These are phyloP conservation scores for Globisporangium polare DNA, from an alignment of 352 stramenopile genomes.

Conservation along the genomic window DNA sequence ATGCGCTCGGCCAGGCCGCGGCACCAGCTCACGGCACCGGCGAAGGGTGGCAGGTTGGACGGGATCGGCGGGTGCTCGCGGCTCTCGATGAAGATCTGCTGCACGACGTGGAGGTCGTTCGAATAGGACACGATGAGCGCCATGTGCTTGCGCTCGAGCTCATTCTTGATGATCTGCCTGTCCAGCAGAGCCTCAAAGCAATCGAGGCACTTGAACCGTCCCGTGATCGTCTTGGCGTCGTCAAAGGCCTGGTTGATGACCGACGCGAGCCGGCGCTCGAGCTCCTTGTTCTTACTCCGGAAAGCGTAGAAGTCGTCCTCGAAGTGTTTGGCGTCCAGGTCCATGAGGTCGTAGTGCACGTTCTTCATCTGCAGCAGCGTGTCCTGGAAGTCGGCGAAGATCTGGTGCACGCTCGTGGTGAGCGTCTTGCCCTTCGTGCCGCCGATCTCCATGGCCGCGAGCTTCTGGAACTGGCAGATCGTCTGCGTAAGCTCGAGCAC, in stretches of 20 bases:
- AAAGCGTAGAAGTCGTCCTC: constrained; percentile 92
- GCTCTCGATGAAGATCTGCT: constrained; percentile 89
- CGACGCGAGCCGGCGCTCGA: constrained; percentile 81
- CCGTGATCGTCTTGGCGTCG: constrained; percentile 86
- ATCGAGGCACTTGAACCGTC: constrained; percentile 89
- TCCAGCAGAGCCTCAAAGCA: constrained; percentile 89
- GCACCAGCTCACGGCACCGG: constrained; percentile 90
- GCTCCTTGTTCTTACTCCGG: constrained; percentile 82
- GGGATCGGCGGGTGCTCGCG: constrained; percentile 82
- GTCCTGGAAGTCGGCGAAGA: constrained; percentile 84
- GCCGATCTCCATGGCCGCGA: constrained; percentile 87
- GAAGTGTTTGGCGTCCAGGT: constrained; percentile 88
- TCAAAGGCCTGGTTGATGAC: constrained; percentile 92
- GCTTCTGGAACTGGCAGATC: constrained; percentile 87
- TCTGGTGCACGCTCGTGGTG: constrained; percentile 87
- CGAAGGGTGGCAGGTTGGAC: constrained; percentile 88
- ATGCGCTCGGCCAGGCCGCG: constrained; percentile 84
- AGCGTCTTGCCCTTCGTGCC: constrained; percentile 92
- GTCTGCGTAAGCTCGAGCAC: constrained; percentile 88
- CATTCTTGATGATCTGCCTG: constrained; percentile 82
- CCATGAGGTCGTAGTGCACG: constrained; percentile 87
- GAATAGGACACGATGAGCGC: constrained; percentile 76
- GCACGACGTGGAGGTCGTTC: constrained; percentile 77
- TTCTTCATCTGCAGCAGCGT: constrained; percentile 71
- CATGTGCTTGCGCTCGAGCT: constrained; percentile 87